phyloP scores from a whole-genome alignment of 192 early-diverging fungal species.

The Coemansia asiatica region DNA sequence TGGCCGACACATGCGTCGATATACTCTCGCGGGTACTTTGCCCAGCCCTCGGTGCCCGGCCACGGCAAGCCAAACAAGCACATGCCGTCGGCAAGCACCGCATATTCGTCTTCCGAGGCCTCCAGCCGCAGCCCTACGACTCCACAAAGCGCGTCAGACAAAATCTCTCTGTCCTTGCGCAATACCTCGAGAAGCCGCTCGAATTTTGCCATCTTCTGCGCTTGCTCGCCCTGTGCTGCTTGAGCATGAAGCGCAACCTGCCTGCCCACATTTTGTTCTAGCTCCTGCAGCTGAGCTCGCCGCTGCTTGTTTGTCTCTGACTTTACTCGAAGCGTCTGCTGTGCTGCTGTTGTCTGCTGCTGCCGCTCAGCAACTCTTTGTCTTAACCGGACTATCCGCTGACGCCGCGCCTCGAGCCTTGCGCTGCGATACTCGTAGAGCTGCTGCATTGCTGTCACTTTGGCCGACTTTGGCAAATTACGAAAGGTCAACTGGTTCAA shows the following conservation, averaged over 20 bases:
- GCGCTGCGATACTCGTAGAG: constrained; percentile 32
- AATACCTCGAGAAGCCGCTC: constrained; percentile 14
- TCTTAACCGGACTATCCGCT: constrained; percentile 27
- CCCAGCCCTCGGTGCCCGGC: constrained; percentile 49
- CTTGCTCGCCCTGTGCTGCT: constrained; percentile 3
- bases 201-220: constrained; percentile 9
- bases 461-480: background rate
- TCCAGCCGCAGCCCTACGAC: constrained; percentile 49
- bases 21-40: constrained; percentile 50
- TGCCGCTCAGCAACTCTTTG: constrained; percentile 27
- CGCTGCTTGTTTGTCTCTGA: constrained; percentile 1
- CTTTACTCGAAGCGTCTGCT: constrained; percentile 13
- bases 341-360: constrained; percentile 29
- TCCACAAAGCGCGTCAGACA: constrained; percentile 37
- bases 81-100: constrained; percentile 23
- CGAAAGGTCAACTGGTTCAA: background rate
- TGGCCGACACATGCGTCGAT: constrained; percentile 52
- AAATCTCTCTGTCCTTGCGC: constrained; percentile 30
- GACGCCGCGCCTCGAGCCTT: constrained; percentile 20
- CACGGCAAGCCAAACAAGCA: constrained; percentile 52
- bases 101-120: constrained; percentile 17
- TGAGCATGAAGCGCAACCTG: constrained; percentile 1
- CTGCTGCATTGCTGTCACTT: constrained; percentile 5
- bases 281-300: constrained; percentile 11
- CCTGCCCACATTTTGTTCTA: background rate